Percentiles rank a stretch among this genome's conserved stretches.
Evolutionary conservation across 169 alveolate genomes (phyloP).

Genomic region (Cryptosporidium tyzzeri): DNA sequence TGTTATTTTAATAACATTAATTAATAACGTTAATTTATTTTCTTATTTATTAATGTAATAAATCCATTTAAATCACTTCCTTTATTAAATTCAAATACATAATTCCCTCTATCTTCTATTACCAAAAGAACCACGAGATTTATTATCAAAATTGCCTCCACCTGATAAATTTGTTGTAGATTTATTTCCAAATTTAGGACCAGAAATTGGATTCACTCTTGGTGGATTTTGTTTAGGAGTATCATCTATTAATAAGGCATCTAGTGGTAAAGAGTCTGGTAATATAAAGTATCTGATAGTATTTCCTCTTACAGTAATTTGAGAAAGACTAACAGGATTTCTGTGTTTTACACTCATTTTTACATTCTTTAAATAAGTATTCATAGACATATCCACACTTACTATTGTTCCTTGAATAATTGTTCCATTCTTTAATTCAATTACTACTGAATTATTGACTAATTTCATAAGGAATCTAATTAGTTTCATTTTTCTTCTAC

Average conservation of each 20-base stretch:
- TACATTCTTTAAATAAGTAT: conserved; percentile 97
- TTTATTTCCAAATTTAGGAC: background rate
- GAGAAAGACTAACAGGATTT: conserved; percentile 92
- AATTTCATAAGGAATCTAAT: conserved; percentile 96
- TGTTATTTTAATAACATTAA: background rate
- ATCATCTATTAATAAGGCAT: conserved; percentile 96
- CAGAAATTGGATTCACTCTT: conserved; percentile 77
- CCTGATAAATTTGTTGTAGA: background rate
- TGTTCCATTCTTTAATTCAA: conserved; percentile 98
- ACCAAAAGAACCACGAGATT: conserved; percentile 4
- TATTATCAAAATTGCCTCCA: conserved; percentile 1
- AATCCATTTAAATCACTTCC: background rate
- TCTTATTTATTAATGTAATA: background rate
- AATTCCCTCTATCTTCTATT: background rate
- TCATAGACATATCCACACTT: conserved; percentile 98
- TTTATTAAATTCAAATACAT: background rate
- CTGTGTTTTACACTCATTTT: conserved; percentile 94
- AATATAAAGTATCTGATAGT: conserved; percentile 95
- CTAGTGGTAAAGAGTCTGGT: conserved; percentile 95
- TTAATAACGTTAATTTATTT: too few species aligned
- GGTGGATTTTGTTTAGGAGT: conserved; percentile 91
- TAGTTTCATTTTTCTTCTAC: conserved; percentile 91
- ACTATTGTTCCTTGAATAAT: conserved; percentile 94
- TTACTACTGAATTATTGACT: conserved; percentile 95
- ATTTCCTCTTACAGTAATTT: conserved; percentile 93